Evolutionary conservation across 164 flowering plant genomes (phyloP).

Genomic region (Nelumbo lutea): DNA sequence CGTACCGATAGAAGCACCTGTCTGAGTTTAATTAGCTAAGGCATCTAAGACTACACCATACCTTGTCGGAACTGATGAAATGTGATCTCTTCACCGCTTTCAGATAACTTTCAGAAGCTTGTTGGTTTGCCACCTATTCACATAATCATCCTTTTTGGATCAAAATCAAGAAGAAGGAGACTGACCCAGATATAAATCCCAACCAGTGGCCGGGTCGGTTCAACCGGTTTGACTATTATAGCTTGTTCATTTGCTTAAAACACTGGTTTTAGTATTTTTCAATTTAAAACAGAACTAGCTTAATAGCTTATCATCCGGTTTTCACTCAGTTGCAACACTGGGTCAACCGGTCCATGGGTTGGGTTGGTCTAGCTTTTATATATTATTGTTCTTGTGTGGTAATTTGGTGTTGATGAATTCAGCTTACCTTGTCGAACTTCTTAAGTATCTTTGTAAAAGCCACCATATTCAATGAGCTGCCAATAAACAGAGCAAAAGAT

Average conservation of each 20-base stretch:
- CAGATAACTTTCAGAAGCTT: constrained; percentile 65
- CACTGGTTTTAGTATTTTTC: no score
- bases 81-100: constrained; percentile 75
- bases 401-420: neutral
- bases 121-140: constrained; percentile 66
- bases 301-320: no score
- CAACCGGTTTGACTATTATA: no score
- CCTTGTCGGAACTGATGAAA: constrained; percentile 95
- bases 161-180: no score
- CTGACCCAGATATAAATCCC: no score
- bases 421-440: constrained; percentile 92
- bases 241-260: no score
- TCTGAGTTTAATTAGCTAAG: neutral
- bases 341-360: no score
- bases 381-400: no score
- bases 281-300: no score
- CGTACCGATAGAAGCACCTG: neutral
- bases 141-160: neutral
- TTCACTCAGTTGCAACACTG: no score
- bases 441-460: constrained; percentile 94
- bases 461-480: constrained; percentile 90
- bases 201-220: no score
- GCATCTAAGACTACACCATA: constrained; percentile 20
- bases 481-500: constrained; percentile 10
- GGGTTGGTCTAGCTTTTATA: no score